Percentiles rank a stretch among this genome's conserved stretches.
Conservation (phyloP, 1,284 basidiomycete genomes). For the Moesziomyces antarcticus region DNA sequence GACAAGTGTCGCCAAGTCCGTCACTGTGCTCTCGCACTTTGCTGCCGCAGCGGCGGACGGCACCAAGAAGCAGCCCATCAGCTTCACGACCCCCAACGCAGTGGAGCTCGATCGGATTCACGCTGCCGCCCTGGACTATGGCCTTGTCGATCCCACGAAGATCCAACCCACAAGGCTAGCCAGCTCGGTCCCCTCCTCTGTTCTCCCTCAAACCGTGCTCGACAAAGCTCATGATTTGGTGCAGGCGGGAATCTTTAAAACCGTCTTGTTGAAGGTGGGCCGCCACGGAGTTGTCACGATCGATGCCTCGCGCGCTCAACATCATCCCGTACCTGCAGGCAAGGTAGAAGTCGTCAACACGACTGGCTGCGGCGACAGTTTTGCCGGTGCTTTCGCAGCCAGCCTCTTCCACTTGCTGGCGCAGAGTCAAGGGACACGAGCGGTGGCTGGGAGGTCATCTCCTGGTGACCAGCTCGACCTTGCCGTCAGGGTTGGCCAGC, state of each 20-base stretch:
- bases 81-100: conserved; percentile 44
- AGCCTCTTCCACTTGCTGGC: conserved; percentile 18
- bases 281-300: conserved; percentile 36
- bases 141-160: conserved; percentile 2
- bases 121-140: conserved; percentile 7
- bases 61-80: conserved; percentile 9
- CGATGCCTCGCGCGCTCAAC: conserved; percentile 6
- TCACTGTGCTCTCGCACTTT: conserved; percentile 1
- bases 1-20: conserved; percentile 34
- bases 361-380: conserved; percentile 66
- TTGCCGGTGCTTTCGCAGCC: conserved; percentile 59
- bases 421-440: neutral
- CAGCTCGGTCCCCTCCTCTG: neutral
- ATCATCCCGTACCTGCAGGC: conserved; percentile 41
- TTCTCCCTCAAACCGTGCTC: conserved; percentile 3
- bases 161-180: neutral
- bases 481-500: conserved; percentile 33
- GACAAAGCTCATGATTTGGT: conserved; percentile 12
- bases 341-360: conserved; percentile 44
- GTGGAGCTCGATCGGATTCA: conserved; percentile 42
- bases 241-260: conserved; percentile 14
- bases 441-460: neutral
- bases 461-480: conserved; percentile 5
- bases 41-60: neutral
- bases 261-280: conserved; percentile 50